Conservation (phyloP, 352 stramenopile species). For the Pythium chondricola region DNA sequence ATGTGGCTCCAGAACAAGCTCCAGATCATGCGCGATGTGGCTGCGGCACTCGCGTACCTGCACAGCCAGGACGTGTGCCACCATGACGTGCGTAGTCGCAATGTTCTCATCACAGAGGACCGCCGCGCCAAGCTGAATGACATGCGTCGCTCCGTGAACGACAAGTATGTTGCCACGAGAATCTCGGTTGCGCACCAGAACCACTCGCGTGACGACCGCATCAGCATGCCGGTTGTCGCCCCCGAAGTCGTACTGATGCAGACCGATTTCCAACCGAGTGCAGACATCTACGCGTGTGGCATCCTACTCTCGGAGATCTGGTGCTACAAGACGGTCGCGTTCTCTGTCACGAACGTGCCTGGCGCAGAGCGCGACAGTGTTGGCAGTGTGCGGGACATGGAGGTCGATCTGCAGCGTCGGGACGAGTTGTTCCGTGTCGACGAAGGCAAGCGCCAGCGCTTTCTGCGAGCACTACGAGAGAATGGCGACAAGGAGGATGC, state of each 20-base stretch:
- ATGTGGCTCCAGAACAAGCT: constrained; percentile 33
- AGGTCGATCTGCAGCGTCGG: constrained; percentile 2
- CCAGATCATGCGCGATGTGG: constrained; percentile 54
- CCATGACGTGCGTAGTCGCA: constrained; percentile 58
- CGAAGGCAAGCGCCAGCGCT: constrained; percentile 33
- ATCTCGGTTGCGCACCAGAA: constrained; percentile 10
- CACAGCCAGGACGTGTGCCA: constrained; percentile 50
- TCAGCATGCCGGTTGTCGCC: constrained; percentile 30
- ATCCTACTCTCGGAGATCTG: constrained; percentile 53
- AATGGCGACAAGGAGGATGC: constrained; percentile 11
- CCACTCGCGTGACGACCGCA: background rate
- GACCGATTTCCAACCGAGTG: constrained; percentile 23
- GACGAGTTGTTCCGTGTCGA: constrained; percentile 11
- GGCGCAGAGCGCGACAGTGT: constrained; percentile 1
- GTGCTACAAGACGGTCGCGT: constrained; percentile 40
- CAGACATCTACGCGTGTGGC: constrained; percentile 54
- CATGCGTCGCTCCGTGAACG: constrained; percentile 30
- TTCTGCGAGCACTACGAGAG: constrained; percentile 42
- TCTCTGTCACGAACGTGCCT: constrained; percentile 14
- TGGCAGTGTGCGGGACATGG: background rate
- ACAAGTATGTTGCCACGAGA: constrained; percentile 21
- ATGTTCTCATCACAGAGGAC: constrained; percentile 52
- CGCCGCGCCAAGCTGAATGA: constrained; percentile 61
- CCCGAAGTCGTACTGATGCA: constrained; percentile 36
- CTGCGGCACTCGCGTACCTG: constrained; percentile 40